Conservation (phyloP, 2,329 filamentous ascomycete species). For the Rutstroemia sp. region DNA sequence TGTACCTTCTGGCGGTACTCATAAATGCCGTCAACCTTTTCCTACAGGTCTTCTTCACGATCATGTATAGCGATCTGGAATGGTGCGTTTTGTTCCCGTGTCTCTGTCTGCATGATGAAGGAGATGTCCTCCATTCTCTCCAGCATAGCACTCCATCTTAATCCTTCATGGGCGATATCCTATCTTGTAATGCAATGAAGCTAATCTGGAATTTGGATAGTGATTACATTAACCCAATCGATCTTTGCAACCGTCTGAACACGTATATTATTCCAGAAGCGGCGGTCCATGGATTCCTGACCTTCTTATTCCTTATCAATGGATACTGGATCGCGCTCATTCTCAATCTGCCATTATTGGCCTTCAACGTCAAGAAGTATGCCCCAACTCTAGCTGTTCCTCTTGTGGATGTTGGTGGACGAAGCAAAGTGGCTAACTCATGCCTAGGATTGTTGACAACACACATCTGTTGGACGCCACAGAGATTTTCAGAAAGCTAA, state of each 20-base stretch:
- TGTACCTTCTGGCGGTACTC: conserved; percentile 94
- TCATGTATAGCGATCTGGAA: conserved; percentile 99
- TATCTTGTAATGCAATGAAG: not conserved
- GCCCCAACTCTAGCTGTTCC: conserved; percentile 26
- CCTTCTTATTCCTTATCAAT: conserved; percentile 93
- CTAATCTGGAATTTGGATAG: conserved; percentile 38
- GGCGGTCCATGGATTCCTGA: conserved; percentile 91
- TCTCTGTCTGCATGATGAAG: too few species aligned
- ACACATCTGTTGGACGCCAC: conserved; percentile 94
- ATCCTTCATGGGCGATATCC: not conserved
- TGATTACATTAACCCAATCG: conserved; percentile 99
- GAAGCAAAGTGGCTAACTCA: conserved; percentile 29
- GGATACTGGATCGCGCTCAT: conserved; percentile 95
- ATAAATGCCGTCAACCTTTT: conserved; percentile 99
- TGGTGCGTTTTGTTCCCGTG: conserved; percentile 57
- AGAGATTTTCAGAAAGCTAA: conserved; percentile 98
- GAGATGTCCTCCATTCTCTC: not conserved
- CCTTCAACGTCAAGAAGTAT: conserved; percentile 97
- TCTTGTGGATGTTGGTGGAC: not conserved
- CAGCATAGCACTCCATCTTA: not conserved
- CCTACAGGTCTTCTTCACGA: conserved; percentile 99
- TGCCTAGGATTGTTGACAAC: conserved; percentile 82
- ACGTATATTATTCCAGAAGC: conserved; percentile 99
- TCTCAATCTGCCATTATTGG: conserved; percentile 85
- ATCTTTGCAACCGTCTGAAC: conserved; percentile 99